phyloP scores from a whole-genome alignment of 1,284 basidiomycete species.

The Ganoderma boninense region DNA sequence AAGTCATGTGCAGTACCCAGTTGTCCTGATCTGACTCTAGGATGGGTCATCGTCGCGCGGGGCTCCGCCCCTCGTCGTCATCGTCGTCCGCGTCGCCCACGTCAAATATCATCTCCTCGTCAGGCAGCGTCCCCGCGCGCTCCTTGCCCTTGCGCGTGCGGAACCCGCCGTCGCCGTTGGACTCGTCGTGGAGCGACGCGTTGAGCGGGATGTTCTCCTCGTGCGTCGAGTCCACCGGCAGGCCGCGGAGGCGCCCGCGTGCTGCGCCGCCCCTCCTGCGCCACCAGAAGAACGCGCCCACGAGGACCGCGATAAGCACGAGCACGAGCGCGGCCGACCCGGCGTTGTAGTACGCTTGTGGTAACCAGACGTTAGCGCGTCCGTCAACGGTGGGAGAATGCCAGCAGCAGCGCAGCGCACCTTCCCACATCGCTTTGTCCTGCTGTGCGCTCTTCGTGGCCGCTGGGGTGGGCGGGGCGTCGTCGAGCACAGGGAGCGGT shows the following conservation, averaged over 20 bases:
- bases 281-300: slow-evolving; percentile 81
- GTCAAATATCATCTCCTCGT: slow-evolving; percentile 50
- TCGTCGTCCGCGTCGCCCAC: slow-evolving; percentile 40
- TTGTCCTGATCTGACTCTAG: not conserved
- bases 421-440: slow-evolving; percentile 87
- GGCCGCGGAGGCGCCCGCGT: slow-evolving; percentile 42
- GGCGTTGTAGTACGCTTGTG: slow-evolving; percentile 88
- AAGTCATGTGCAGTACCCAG: not conserved
- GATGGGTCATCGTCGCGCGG: not conserved
- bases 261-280: slow-evolving; percentile 58
- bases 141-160: slow-evolving; percentile 52
- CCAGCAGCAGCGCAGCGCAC: slow-evolving; percentile 48
- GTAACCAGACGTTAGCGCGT: slow-evolving; percentile 8
- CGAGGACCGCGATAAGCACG: slow-evolving; percentile 72
- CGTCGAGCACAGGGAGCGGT: slow-evolving; percentile 60
- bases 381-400: slow-evolving; percentile 5
- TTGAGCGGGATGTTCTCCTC: slow-evolving; percentile 67
- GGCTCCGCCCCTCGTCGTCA: not conserved
- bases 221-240: slow-evolving; percentile 48
- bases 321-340: slow-evolving; percentile 88
- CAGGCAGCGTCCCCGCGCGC: slow-evolving; percentile 42
- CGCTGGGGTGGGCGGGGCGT: slow-evolving; percentile 46
- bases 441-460: slow-evolving; percentile 70
- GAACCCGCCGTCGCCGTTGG: slow-evolving; percentile 40
- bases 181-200: slow-evolving; percentile 37